These are phyloP conservation scores for Sabuloglossum arenarium DNA, from an alignment of 495 filamentous ascomycete species.

Conservation along the genomic window DNA sequence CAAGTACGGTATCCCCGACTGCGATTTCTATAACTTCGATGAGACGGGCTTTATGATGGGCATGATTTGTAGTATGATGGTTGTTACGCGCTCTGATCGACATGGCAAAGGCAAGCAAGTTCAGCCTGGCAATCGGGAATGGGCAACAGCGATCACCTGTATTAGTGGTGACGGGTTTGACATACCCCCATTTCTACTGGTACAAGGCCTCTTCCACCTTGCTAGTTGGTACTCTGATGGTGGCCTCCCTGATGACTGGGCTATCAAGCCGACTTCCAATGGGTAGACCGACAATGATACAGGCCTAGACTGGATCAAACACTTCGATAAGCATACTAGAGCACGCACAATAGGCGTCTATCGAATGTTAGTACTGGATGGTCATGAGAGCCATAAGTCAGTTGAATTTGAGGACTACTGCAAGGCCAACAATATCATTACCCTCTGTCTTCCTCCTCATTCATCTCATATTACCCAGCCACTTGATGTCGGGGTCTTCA, in stretches of 20 bases:
- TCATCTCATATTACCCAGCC: slow-evolving; percentile 12
- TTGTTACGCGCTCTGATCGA: slow-evolving; percentile 2
- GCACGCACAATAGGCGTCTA: not conserved
- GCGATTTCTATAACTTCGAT: slow-evolving; percentile 8
- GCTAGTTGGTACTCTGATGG: not conserved
- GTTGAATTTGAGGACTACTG: slow-evolving; percentile 4
- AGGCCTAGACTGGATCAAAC: not conserved
- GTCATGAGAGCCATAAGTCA: slow-evolving; percentile 7
- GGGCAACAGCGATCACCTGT: not conserved
- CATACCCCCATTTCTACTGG: not conserved
- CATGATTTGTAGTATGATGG: slow-evolving; percentile 2
- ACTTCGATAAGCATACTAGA: not conserved
- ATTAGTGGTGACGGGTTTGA: not conserved
- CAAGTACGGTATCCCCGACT: slow-evolving; percentile 6
- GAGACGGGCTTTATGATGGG: slow-evolving; percentile 8
- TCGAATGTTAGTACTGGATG: slow-evolving; percentile 6
- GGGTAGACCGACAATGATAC: not conserved
- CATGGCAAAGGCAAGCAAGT: not conserved
- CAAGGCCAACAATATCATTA: slow-evolving; percentile 7
- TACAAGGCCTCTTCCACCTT: not conserved
- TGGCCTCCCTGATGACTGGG: not conserved
- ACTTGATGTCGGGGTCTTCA: slow-evolving; percentile 11
- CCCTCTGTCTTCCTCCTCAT: slow-evolving; percentile 10
- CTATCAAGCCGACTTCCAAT: not conserved
- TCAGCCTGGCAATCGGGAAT: slow-evolving; percentile 1